These are phyloP conservation scores for Neocallimastix lanati DNA, from an alignment of 192 early-diverging fungal genomes.

Conservation along the genomic window DNA sequence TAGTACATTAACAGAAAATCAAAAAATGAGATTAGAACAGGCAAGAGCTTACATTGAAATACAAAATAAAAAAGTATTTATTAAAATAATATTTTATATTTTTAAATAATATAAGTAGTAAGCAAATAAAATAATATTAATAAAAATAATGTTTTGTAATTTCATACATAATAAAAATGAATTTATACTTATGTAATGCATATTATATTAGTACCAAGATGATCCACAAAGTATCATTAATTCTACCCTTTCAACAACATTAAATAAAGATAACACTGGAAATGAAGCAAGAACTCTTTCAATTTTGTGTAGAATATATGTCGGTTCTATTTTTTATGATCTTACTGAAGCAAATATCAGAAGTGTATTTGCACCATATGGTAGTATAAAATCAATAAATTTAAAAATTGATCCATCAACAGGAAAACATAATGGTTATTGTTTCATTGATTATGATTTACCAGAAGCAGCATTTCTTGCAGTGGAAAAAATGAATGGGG, in stretches of 20 bases:
- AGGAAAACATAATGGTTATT: conserved; percentile 76
- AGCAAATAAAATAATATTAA: too few species aligned
- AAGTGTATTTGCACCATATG: conserved; percentile 59
- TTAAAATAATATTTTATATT: too few species aligned
- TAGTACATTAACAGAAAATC: background rate
- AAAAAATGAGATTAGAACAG: background rate
- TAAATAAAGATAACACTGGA: background rate
- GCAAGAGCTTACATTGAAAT: background rate
- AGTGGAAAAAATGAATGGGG: conserved; percentile 59
- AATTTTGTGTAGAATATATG: conserved; percentile 43
- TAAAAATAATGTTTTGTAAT: too few species aligned
- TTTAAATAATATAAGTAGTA: too few species aligned
- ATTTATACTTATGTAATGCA: too few species aligned
- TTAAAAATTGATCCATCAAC: conserved; percentile 58
- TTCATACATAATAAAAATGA: too few species aligned
- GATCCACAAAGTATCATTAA: background rate
- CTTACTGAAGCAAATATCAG: conserved; percentile 63
- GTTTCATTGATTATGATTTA: conserved; percentile 76
- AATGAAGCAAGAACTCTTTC: background rate
- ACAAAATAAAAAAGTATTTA: background rate
- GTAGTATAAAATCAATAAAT: conserved; percentile 51
- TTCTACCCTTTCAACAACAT: background rate
- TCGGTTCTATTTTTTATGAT: conserved; percentile 74
- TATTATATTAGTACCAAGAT: background rate
- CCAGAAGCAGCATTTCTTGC: conserved; percentile 72